phyloP scores from a whole-genome alignment of 1,139 yeast species.

The Hansenula sp. region DNA sequence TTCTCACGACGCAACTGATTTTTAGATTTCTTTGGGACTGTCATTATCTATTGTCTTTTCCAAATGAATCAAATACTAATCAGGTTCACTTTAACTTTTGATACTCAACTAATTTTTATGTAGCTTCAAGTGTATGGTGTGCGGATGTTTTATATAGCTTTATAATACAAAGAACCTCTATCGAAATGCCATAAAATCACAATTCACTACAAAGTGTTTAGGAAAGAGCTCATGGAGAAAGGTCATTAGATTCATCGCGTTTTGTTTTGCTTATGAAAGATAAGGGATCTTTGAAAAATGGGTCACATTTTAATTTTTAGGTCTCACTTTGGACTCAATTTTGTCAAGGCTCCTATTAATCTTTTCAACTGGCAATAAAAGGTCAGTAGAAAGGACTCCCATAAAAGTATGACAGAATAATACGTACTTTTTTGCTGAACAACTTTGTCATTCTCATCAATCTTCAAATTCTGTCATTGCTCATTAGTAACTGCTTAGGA shows the following conservation, averaged over 20 bases:
- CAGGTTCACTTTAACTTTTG: too few species aligned
- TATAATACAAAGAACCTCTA: too few species aligned
- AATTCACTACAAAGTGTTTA: too few species aligned
- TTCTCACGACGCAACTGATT: conserved; percentile 64
- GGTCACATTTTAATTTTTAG: background rate
- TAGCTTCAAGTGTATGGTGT: too few species aligned
- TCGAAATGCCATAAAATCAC: too few species aligned
- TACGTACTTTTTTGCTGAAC: conserved; percentile 10
- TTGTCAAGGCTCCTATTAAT: conserved; percentile 19
- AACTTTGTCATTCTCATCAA: conserved; percentile 13
- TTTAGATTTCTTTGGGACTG: conserved; percentile 35
- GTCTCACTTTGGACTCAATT: conserved; percentile 13
- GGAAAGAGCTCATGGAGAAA: too few species aligned
- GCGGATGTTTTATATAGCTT: too few species aligned
- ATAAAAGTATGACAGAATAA: background rate
- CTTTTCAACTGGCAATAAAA: conserved; percentile 13
- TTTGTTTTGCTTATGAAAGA: too few species aligned
- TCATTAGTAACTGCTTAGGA: conserved; percentile 1
- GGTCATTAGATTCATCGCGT: too few species aligned
- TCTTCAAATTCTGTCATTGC: conserved; percentile 2
- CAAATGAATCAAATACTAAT: too few species aligned
- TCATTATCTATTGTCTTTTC: conserved; percentile 10
- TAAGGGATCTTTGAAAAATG: too few species aligned
- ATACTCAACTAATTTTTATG: too few species aligned
- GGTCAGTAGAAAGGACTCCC: background rate